Conservation (phyloP, 805 yeast species). For the Saccharomycopsis olivae region DNA sequence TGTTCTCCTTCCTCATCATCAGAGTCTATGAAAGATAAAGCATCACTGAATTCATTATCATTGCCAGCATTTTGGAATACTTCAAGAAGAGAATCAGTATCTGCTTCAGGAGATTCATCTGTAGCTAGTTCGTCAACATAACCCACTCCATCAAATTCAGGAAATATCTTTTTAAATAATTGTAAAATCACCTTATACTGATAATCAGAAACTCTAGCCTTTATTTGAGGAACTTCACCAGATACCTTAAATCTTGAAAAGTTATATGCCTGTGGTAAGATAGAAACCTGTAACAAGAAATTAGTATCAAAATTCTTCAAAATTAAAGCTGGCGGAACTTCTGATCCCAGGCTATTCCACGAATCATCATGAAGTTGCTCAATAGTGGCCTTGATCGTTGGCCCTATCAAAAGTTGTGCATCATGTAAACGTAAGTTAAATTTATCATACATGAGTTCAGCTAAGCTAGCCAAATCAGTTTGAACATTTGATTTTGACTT, state of each 20-base stretch:
- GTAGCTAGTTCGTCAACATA: conserved; percentile 26
- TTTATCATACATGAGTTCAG: conserved; percentile 80
- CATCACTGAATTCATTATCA: conserved; percentile 19
- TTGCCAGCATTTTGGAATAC: conserved; percentile 11
- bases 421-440: conserved; percentile 69
- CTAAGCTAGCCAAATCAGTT: conserved; percentile 68
- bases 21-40: conserved; percentile 12
- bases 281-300: conserved; percentile 69
- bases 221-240: conserved; percentile 66
- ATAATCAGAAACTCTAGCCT: conserved; percentile 69
- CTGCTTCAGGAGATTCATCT: conserved; percentile 16
- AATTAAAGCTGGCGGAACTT: conserved; percentile 35
- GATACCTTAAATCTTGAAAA: conserved; percentile 64
- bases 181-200: conserved; percentile 86
- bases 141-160: conserved; percentile 27
- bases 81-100: conserved; percentile 10
- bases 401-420: conserved; percentile 83
- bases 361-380: conserved; percentile 47
- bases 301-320: conserved; percentile 69
- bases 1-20: conserved; percentile 11
- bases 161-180: conserved; percentile 59
- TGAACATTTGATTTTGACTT: conserved; percentile 39
- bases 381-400: conserved; percentile 68
- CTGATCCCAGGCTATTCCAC: background rate
- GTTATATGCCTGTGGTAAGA: conserved; percentile 68